Evolutionary conservation across 1,284 basidiomycete species (phyloP), one percentile per base, ranked within the genome.

Genomic region (Abortiporus biennis): DNA sequence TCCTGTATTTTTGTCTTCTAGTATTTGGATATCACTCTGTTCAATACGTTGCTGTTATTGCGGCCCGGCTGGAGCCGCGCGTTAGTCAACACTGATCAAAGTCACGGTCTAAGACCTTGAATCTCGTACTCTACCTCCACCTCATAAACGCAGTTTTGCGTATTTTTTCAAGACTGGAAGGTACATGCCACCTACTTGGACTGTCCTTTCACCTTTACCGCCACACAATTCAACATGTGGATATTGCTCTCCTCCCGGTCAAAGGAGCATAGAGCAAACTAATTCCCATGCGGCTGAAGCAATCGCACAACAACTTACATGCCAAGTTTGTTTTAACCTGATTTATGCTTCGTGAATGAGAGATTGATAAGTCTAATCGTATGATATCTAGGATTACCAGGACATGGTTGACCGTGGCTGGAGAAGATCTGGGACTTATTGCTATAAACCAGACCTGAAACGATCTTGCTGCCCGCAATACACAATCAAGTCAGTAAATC

Each of bases 401-500:
- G 66, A 61, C 51, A 86, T 96, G 76, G 84, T 95, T 48, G 82
- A 94, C 62, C 71, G 82, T 24, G 93, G 93, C 30, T 97, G 92
- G 93, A 74, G 92, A 50, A 73, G 92, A 46, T 90, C 86, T 37
- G 91, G 91, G 54, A 71, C 68, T 19, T 91, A 81, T 61, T 80
- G 86, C 55, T 90, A 87, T 61, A 91, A 90, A 52, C 92, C 92
- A 2, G 80, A 94, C 59, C 71, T 93, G 64, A 74, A 68, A 48
- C 63, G 67, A 6, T 87, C 91, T 3, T 97, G 94, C 59, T 97
- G 94, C 59, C 90, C 92, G 1, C 89, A 92, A 50, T 95, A 94
- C 58, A 91, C 92, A 0, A 96, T 96, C 61, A 85, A 78, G 78
- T 87, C 51, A 39, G 65, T 57, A 40, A 38, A 32, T 36, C n/a